Base-by-base conservation (phyloP, 2,329 filamentous ascomycete species). In the Trichoderma gracile region DNA sequence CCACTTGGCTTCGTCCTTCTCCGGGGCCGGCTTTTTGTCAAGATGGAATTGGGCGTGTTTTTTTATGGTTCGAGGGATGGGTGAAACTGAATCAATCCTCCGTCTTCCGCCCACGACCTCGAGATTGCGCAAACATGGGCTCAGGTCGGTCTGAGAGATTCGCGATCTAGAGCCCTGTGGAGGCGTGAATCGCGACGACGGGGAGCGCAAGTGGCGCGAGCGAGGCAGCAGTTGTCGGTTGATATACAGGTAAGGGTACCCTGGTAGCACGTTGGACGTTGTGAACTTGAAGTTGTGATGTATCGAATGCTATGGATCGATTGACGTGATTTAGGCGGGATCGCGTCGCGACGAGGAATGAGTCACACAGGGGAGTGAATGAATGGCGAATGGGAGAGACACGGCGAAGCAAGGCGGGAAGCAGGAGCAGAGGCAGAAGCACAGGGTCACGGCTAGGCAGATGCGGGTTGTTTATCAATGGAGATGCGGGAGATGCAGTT, bases 361-460 rank as follows among this genome's bases (percentile, higher is more conserved):
- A 64, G 62, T 64, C 62, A 64, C 57, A 42, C 47, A 50, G 17
- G 25, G 9, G 30, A 57, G 25, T 9, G 30, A 57, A 10, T 38
- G 33, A 38, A 38, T 25, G 38, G 33, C 61, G 46, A 57, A 57
- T 50, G 45, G 27, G 47, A n/a, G 50, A 25, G 50, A 49, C 58
- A 57, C 33, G 33, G 49, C 49, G 12, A 27, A 17, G 9, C 47
- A 25, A 21, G 3, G 49, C 27, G n/a, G 49, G 49, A 52, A 52
- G 49, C 49, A 43, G 45, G 42, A n/a, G 38, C n/a, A 21, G 42
- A 45, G 57, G 47, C 42, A 52, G 33, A 27, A 23, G 25, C 21
- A 25, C 42, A 49, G 9, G 57, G 46, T 30, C 49, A 47, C 19
- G 53, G 19, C 58, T 40, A 62, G 58, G 58, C 58, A 63, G 61